Conservation (phyloP, 139 green algal species). For the Edaphochlamys debaryana region DNA sequence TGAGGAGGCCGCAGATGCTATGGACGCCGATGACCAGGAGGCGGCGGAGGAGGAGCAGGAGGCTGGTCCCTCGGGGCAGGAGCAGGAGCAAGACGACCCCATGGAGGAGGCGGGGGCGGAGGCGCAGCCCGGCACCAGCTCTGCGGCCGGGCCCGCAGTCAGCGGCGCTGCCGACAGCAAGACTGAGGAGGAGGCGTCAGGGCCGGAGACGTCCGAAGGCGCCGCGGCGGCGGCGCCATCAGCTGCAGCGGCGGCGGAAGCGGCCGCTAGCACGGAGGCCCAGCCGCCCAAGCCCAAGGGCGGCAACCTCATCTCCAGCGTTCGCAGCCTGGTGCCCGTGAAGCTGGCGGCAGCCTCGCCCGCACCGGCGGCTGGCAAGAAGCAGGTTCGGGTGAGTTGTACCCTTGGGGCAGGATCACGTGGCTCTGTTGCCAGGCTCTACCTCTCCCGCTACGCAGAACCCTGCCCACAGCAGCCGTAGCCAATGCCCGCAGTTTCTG, state of each 20-base stretch:
- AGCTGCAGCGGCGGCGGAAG: background rate
- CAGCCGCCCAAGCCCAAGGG: conserved; percentile 16
- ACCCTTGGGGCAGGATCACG: no score
- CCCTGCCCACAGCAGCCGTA: no score
- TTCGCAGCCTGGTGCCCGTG: conserved; percentile 77
- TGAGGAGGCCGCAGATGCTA: background rate
- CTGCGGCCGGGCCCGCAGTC: no score
- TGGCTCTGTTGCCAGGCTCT: no score
- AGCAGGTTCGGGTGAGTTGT: conserved; percentile 66
- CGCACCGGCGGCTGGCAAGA: conserved; percentile 65
- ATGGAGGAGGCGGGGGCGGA: background rate
- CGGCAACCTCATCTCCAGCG: conserved; percentile 70
- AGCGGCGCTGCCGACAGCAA: background rate
- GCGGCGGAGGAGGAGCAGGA: background rate
- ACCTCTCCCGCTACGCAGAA: no score
- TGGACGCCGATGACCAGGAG: background rate
- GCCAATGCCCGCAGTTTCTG: no score
- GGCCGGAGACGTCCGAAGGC: background rate
- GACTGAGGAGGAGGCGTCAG: background rate
- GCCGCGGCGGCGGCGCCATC: background rate
- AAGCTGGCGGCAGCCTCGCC: conserved; percentile 42
- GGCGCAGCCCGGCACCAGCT: background rate
- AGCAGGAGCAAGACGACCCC: background rate
- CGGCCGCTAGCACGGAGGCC: background rate
- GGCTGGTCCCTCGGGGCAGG: background rate